These are phyloP conservation scores for Wickerhamiella azymoides DNA, from an alignment of 805 yeast genomes.

Conservation along the genomic window DNA sequence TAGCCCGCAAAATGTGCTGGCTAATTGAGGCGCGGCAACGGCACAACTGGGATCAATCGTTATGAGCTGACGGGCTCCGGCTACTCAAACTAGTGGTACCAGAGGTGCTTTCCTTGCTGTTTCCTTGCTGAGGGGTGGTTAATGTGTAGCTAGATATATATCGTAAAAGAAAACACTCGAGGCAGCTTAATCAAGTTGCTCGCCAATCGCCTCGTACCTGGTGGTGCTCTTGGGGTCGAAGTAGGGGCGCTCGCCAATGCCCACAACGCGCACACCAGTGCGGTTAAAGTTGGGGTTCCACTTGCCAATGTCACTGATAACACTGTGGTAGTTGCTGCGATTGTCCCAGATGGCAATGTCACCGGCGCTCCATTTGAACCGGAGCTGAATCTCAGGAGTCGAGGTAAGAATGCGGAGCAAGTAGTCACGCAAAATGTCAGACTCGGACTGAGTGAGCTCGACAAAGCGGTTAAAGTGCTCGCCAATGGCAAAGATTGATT, in stretches of 20 bases:
- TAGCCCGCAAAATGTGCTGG: no score
- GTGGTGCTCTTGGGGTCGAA: constrained; percentile 20
- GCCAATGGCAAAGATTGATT: constrained; percentile 41
- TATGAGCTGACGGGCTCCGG: no score
- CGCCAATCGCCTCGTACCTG: constrained; percentile 13
- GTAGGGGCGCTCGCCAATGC: constrained; percentile 23
- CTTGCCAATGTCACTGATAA: constrained; percentile 31
- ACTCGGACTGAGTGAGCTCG: constrained; percentile 35
- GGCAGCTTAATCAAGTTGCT: no score
- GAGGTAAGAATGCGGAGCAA: constrained; percentile 35
- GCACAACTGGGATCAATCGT: no score
- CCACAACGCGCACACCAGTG: constrained; percentile 21
- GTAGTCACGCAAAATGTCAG: constrained; percentile 34
- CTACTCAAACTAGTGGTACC: no score
- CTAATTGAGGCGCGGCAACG: no score
- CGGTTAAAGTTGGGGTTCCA: constrained; percentile 15
- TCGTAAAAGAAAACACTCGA: no score
- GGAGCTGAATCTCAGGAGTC: constrained; percentile 39
- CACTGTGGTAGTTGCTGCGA: constrained; percentile 39
- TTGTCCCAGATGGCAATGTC: constrained; percentile 50
- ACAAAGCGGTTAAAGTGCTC: constrained; percentile 25
- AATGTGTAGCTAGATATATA: neutral
- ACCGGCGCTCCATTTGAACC: constrained; percentile 40
- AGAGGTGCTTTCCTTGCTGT: no score
- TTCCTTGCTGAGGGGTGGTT: no score